Conservation (phyloP, 495 filamentous ascomycete species). For the Pyronema domesticum region DNA sequence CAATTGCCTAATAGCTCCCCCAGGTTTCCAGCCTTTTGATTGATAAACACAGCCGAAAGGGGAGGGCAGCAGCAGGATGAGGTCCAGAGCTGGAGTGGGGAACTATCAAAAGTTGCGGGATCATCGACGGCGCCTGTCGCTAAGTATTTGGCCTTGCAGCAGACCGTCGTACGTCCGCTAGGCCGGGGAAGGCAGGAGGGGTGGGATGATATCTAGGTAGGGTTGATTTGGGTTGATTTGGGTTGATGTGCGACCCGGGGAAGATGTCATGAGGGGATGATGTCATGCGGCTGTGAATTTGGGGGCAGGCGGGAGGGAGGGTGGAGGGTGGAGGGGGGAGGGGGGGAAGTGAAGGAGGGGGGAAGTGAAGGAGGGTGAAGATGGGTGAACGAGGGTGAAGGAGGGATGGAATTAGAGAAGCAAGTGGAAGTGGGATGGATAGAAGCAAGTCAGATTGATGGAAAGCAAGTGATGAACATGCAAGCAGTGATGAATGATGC, state of each 20-base stretch:
- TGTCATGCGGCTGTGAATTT: background rate
- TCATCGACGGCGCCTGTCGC: background rate
- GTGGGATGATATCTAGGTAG: background rate
- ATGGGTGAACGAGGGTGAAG: no score
- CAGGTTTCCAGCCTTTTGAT: background rate
- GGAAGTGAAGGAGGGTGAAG: no score
- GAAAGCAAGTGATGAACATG: no score
- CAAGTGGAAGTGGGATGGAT: no score
- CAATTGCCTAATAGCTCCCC: background rate
- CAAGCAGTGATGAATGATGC: no score
- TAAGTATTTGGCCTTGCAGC: background rate
- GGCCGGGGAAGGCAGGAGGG: no score
- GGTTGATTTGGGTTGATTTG: background rate
- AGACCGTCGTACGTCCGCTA: background rate
- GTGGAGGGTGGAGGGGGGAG: no score
- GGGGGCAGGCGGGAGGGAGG: background rate
- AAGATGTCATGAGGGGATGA: background rate
- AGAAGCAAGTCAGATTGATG: no score
- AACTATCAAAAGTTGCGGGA: no score
- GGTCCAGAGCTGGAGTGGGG: background rate
- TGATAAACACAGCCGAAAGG: background rate
- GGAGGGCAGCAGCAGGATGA: background rate
- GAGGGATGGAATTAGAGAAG: no score
- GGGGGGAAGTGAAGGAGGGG: no score
- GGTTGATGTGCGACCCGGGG: background rate